phyloP scores from a whole-genome alignment of 495 filamentous ascomycete species.

The Lepidopterella palustris region DNA sequence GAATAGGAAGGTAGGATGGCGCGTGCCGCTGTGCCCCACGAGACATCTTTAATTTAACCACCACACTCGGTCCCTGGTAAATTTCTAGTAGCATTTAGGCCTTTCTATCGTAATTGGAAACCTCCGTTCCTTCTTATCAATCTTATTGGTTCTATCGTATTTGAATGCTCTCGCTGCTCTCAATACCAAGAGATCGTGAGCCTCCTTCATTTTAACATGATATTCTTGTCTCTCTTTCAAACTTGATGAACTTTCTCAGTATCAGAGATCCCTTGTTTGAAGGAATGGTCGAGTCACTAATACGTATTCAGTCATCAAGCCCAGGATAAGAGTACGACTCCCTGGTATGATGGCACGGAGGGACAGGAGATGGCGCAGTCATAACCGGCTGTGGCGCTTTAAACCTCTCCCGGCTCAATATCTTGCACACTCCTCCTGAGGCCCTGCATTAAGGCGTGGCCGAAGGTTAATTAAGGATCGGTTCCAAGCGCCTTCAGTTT shows the following conservation, averaged over 20 bases:
- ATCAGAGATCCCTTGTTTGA: too few species aligned
- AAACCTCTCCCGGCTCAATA: not conserved
- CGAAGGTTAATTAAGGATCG: not conserved
- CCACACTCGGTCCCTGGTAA: not conserved
- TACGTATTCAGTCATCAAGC: not conserved
- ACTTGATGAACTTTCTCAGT: too few species aligned
- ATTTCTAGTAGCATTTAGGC: not conserved
- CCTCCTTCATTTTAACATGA: too few species aligned
- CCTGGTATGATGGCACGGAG: too few species aligned
- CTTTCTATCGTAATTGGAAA: not conserved
- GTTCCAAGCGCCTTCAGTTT: too few species aligned
- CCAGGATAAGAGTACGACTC: not conserved
- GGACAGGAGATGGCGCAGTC: not conserved
- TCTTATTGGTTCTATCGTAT: not conserved
- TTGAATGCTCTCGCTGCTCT: not conserved
- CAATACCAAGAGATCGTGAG: too few species aligned
- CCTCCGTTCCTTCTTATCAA: not conserved
- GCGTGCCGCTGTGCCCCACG: not conserved
- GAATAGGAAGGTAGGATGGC: not conserved
- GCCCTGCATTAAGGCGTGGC: not conserved
- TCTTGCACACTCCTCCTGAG: not conserved
- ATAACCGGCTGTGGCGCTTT: not conserved
- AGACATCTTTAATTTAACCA: not conserved
- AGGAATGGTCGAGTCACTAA: too few species aligned
- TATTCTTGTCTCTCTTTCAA: too few species aligned